Evolutionary conservation across 2,329 filamentous ascomycete genomes (phyloP).

Genomic region (Apiospora pterosperma): DNA sequence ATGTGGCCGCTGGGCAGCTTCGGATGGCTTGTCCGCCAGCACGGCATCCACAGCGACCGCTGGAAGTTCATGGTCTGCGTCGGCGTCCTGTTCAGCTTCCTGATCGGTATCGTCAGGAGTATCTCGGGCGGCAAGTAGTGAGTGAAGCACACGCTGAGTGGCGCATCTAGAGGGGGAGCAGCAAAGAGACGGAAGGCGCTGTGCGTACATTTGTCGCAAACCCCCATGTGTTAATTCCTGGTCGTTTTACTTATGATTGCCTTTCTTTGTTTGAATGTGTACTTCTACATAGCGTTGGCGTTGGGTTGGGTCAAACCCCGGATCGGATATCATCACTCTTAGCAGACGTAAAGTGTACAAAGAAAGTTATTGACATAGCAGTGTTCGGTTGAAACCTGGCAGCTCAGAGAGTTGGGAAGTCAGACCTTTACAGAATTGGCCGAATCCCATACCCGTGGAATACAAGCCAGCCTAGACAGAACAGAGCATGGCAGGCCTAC

Average conservation of each 20-base stretch:
- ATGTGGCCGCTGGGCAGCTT: slow-evolving; percentile 89
- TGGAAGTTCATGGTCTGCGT: slow-evolving; percentile 84
- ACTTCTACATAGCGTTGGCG: background rate
- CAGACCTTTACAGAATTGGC: too few relatives aligned
- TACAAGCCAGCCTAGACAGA: background rate
- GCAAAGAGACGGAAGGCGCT: background rate
- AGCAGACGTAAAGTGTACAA: background rate
- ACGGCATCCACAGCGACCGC: slow-evolving; percentile 80
- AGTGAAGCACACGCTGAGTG: background rate
- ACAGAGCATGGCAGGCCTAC: background rate
- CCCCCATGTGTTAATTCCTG: background rate
- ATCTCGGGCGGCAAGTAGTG: slow-evolving; percentile 26
- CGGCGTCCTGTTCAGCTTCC: slow-evolving; percentile 64
- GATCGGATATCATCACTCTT: background rate
- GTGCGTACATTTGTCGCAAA: background rate
- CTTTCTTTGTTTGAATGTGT: background rate
- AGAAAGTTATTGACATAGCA: background rate
- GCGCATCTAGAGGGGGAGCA: background rate
- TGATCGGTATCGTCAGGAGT: slow-evolving; percentile 32
- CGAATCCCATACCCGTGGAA: background rate
- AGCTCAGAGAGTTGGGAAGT: background rate
- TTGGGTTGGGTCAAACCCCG: background rate
- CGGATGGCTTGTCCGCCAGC: slow-evolving; percentile 81
- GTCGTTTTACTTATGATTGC: background rate
- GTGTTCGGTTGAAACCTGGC: background rate